Base-by-base conservation (phyloP, 331 rosid genomes). In the Quercus tomentella region DNA sequence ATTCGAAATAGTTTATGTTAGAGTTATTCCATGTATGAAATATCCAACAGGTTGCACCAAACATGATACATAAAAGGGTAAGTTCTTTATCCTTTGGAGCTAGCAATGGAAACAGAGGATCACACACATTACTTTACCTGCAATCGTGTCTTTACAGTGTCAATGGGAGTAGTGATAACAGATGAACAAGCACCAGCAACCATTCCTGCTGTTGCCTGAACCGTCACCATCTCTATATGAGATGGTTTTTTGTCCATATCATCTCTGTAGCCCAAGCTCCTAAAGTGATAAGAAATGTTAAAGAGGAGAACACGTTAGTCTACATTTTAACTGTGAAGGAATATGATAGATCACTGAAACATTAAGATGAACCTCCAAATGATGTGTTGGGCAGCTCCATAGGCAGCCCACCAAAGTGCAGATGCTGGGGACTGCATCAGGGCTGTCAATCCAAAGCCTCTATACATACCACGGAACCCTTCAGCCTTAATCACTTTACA, bases 381-480 rank as follows among this genome's bases (percentile, higher is more conserved):
- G 17, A 86, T 79, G 86, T 94, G 97, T 14, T 94, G 98, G 70
- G 94, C 96, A 23, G 92, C 87, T 45, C 94, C 98, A 81, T 94
- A 94, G 56, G 92, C 89, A 72, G 96, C 98, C 98, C 98, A 94
- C 98, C 97, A 92, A 71, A 94, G 93, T 58, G 97, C 98, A 80
- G 94, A 88, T 75, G 98, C 97, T 6, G 98, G 97, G 7, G 98
- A 88, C 73, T 88, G 94, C 0, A 92, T 83, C 69, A 90, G 51
- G 20, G 90, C 97, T 3, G 94, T 92, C 77, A 92, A 81, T 81
- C 93, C 94, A 56, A 94, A 92, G 72, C 98, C 97, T 86, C 97
- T 90, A 78, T 89, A 92, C 58, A 94, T 41, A 65, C 97, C 97
- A 21, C 97, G 93, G 78, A 90, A 43, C 35, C 97, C 97, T 83